Base-by-base conservation (phyloP, 1,139 yeast genomes). In the Saccharomyces hybrid region DNA sequence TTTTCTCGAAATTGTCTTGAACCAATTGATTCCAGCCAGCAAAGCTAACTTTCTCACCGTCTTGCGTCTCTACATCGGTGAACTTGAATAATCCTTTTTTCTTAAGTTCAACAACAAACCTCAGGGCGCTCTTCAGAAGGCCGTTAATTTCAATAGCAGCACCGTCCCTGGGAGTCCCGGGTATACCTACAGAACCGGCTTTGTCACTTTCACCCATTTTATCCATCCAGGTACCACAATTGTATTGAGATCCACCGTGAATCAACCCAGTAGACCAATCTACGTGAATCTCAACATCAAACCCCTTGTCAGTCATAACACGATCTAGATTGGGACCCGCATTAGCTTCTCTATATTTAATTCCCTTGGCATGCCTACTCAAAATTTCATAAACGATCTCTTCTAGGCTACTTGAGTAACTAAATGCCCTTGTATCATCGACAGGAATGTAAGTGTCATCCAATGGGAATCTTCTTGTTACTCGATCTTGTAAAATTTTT, bases 201-300 rank as follows among this genome's bases (percentile, higher is more conserved):
- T 72, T 75, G 52, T 73, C 82, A 66, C 96, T 88, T 73, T 93
- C 99, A 21, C 99, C 99, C 98, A 93, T 93, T 74, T 93, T 93
- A 72, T 93, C 99, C 97, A 91, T 93, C 99, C 99, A 93, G 0
- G 99, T 93, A 24, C 99, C 99, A 74, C 99, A 93, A 67, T 93
- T 93, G 70, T 74, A 81, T 69, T 87, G 96, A 54, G 88, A 88
- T 1, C 99, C 99, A 50, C 99, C 99, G 70, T 83, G 87, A 4
- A 91, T 76, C 49, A 93, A 74, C 0, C 99, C 99, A 27, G 87
- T 90, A 0, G 75, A 66, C 98, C 98, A 93, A 69, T 93, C 97
- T 56, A 91, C 90, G 56, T 73, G 68, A 1, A 89, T 81, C 60
- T 82, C 79, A 47, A 91, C 95, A 68, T 93, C 86, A 75, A 93